phyloP scores from a whole-genome alignment of 2,329 filamentous ascomycete genomes.

The Pseudocercospora crystallina region DNA sequence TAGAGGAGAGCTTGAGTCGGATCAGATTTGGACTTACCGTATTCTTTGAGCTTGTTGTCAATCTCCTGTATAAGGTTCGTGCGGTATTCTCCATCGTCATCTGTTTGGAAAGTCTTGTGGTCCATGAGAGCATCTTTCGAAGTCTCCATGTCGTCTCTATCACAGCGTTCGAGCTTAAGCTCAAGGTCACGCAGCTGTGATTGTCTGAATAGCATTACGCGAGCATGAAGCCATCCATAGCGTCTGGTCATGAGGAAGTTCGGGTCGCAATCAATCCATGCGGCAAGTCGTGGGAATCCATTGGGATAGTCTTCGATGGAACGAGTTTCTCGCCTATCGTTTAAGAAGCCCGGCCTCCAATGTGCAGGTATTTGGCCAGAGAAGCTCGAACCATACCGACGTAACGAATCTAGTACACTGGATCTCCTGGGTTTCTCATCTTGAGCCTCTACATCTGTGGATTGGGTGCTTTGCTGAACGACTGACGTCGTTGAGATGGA shows the following conservation, averaged over 20 bases:
- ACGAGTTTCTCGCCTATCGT: constrained; percentile 5
- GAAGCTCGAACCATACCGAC: background rate
- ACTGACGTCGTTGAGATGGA: too few species aligned
- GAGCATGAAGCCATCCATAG: constrained; percentile 41
- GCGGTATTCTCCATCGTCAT: constrained; percentile 15
- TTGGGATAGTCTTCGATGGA: constrained; percentile 39
- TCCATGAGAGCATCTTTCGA: constrained; percentile 9
- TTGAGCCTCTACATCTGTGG: too few species aligned
- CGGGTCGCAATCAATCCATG: constrained; percentile 40
- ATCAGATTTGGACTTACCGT: constrained; percentile 20
- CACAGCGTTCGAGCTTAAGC: constrained; percentile 33
- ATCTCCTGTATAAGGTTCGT: constrained; percentile 25
- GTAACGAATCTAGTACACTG: background rate
- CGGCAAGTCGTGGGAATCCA: constrained; percentile 41
- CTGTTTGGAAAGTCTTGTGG: constrained; percentile 15
- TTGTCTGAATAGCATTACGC: constrained; percentile 40
- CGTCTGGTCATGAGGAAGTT: constrained; percentile 42
- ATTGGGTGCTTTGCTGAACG: too few species aligned
- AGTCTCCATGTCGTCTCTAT: constrained; percentile 18
- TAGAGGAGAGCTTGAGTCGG: too few species aligned
- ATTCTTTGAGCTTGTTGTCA: constrained; percentile 20
- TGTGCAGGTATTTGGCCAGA: constrained; percentile 6
- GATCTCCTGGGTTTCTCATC: background rate
- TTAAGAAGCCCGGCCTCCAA: constrained; percentile 8
- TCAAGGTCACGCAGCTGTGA: constrained; percentile 40